These are phyloP conservation scores for Aspergillus eucalypticola DNA, from an alignment of 2,329 filamentous ascomycete species.

Conservation along the genomic window DNA sequence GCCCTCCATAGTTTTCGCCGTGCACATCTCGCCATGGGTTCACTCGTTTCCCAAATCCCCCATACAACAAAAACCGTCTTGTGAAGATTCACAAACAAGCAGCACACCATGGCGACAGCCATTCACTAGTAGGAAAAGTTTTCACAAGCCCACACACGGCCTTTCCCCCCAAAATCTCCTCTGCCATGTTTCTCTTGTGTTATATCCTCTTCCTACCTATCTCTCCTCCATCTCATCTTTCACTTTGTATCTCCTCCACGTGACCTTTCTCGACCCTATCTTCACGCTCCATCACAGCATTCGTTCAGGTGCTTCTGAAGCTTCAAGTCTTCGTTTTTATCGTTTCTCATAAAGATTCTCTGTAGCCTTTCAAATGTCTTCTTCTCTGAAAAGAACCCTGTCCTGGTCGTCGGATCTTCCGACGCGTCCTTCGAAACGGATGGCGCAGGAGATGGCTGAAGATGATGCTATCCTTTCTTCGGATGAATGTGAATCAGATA, in stretches of 20 bases:
- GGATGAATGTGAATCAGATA: not conserved
- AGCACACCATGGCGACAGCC: no score
- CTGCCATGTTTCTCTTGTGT: not conserved
- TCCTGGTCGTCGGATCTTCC: not conserved
- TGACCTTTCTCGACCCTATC: slow-evolving; percentile 14
- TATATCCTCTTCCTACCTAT: not conserved
- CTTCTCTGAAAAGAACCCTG: not conserved
- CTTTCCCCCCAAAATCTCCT: not conserved
- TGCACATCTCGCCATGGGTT: no score
- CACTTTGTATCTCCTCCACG: slow-evolving; percentile 10
- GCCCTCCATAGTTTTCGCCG: no score
- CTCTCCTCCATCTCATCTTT: not conserved
- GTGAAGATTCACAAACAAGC: no score
- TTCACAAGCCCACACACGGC: no score
- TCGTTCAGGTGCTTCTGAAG: no score
- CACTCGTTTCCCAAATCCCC: no score
- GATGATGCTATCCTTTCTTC: not conserved
- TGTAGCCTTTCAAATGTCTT: slow-evolving; percentile 2
- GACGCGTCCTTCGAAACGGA: slow-evolving; percentile 7
- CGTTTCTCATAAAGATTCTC: not conserved
- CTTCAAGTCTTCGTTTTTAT: no score
- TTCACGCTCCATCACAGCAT: not conserved
- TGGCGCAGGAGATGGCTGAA: not conserved
- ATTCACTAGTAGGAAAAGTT: no score
- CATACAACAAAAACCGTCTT: no score